Evolutionary conservation across 2,329 filamentous ascomycete genomes (phyloP).

Genomic region (Pyrenophora graminea): DNA sequence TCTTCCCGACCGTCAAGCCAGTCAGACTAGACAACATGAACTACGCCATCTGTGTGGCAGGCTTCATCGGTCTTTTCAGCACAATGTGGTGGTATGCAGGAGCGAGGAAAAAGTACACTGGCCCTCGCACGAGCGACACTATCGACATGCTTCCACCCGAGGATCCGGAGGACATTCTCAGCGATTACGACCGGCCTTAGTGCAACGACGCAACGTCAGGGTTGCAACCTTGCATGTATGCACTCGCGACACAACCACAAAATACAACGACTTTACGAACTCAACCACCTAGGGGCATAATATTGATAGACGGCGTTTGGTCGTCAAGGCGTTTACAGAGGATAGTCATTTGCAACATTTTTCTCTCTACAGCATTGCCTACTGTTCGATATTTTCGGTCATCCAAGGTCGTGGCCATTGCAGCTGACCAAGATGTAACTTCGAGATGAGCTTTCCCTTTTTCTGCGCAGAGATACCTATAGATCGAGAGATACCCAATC

Average conservation of each 20-base stretch:
- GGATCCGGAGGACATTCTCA: slow-evolving; percentile 46
- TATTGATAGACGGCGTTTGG: neutral
- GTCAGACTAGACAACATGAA: slow-evolving; percentile 54
- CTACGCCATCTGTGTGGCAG: slow-evolving; percentile 53
- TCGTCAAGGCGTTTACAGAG: neutral
- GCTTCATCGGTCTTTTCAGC: slow-evolving; percentile 55
- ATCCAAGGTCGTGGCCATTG: neutral
- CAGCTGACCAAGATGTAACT: neutral
- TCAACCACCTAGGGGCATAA: neutral
- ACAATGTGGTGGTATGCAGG: slow-evolving; percentile 52
- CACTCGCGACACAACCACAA: neutral
- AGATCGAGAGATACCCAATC: slow-evolving; percentile 20
- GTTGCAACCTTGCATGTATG: neutral
- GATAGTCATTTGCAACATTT: neutral
- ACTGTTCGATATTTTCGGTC: neutral
- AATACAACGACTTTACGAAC: slow-evolving; percentile 7
- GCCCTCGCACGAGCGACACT: slow-evolving; percentile 61
- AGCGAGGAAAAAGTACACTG: slow-evolving; percentile 58
- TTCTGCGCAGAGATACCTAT: slow-evolving; percentile 10
- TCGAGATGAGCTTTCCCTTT: slow-evolving; percentile 2
- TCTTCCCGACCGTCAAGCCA: slow-evolving; percentile 52
- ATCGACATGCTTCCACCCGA: slow-evolving; percentile 49
- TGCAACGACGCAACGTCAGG: neutral
- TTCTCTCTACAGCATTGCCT: neutral
- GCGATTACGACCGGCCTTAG: slow-evolving; percentile 40